Percentiles rank a stretch among this genome's conserved stretches.
Conservation (phyloP, 1,139 yeast genomes). For the Kurtzmaniella quercitrusa region DNA sequence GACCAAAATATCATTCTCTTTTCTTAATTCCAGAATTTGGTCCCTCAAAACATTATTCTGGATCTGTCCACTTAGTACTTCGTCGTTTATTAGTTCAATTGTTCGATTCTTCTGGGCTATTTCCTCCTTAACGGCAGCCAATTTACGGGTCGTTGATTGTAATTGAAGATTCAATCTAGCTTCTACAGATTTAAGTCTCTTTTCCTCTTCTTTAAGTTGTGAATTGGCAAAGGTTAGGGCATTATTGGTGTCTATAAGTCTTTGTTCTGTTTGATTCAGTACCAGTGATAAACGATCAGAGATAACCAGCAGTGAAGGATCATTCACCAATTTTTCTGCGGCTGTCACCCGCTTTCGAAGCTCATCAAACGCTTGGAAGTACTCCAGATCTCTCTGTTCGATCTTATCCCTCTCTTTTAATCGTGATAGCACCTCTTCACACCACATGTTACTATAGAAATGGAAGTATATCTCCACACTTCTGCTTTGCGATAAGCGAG, state of each 20-base stretch:
- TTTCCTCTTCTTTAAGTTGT: slow-evolving; percentile 6
- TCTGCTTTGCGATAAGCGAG: too few relatives aligned
- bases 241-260: not conserved
- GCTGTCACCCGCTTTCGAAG: slow-evolving; percentile 14
- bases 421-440: slow-evolving; percentile 20
- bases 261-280: not conserved
- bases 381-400: slow-evolving; percentile 29
- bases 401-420: slow-evolving; percentile 27
- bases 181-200: slow-evolving; percentile 13
- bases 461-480: not conserved
- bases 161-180: not conserved
- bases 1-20: slow-evolving; percentile 52
- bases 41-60: slow-evolving; percentile 62
- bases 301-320: not conserved
- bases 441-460: slow-evolving; percentile 12
- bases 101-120: slow-evolving; percentile 50
- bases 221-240: slow-evolving; percentile 8
- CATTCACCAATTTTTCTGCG: slow-evolving; percentile 1
- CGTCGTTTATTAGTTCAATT: slow-evolving; percentile 66
- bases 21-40: slow-evolving; percentile 26
- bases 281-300: too few relatives aligned
- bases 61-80: slow-evolving; percentile 61
- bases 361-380: slow-evolving; percentile 31
- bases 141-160: slow-evolving; percentile 22
- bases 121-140: slow-evolving; percentile 40